A percentile compares a stretch with the other conserved stretches of the same genome.
phyloP scores from a whole-genome alignment of 2,329 filamentous ascomycete species.

The Achaetomium macrosporum region DNA sequence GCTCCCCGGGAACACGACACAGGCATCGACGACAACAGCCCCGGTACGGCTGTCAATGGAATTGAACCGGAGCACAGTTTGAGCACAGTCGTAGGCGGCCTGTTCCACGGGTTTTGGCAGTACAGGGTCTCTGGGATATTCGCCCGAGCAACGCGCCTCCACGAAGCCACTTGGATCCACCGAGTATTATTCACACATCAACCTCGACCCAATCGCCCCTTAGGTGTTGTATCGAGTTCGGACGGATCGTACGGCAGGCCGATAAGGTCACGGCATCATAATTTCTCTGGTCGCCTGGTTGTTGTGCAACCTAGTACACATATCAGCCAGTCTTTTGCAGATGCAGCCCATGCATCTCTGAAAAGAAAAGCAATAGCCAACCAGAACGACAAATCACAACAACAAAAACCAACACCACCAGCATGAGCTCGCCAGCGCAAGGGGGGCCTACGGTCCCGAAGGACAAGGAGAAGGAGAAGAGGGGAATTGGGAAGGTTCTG shows the following conservation, averaged over 20 bases:
- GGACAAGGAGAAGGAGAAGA: conserved; percentile 42
- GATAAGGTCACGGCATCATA: neutral
- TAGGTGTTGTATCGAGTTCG: too few relatives aligned
- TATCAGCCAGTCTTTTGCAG: neutral
- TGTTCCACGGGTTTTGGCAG: neutral
- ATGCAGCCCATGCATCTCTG: neutral
- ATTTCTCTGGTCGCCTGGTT: neutral
- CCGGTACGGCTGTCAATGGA: neutral
- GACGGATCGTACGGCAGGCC: neutral
- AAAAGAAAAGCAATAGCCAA: neutral
- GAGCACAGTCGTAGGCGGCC: neutral
- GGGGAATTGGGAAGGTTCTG: conserved; percentile 42
- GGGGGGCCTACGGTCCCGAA: conserved; percentile 32
- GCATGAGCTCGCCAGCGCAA: conserved; percentile 41
- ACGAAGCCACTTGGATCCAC: too few relatives aligned
- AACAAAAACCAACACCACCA: neutral
- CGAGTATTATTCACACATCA: too few relatives aligned
- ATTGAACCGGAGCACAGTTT: neutral
- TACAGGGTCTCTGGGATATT: too few relatives aligned
- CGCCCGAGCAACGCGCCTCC: too few relatives aligned
- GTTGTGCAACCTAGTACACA: neutral
- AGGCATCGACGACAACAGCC: neutral
- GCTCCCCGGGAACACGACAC: neutral
- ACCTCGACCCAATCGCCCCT: too few relatives aligned
- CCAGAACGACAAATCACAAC: neutral